Evolutionary conservation across 441 rosid genomes (phyloP).

Genomic region (Croton laevigatus): DNA sequence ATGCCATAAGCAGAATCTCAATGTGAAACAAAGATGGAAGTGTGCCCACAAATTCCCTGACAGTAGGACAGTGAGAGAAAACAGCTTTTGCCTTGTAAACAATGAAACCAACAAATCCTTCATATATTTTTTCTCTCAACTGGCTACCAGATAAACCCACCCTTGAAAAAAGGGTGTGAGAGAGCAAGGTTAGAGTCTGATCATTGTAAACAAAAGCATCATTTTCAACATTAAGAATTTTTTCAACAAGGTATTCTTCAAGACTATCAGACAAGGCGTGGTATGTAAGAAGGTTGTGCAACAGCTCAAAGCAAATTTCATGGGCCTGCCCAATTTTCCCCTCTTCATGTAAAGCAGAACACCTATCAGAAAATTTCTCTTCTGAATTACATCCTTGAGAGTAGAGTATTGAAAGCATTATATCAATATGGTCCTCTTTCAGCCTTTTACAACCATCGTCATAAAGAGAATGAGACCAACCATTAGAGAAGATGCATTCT

Average conservation of each 20-base stretch:
- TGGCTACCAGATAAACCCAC: slow-evolving; percentile 67
- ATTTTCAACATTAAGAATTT: slow-evolving; percentile 75
- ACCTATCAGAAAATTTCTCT: slow-evolving; percentile 50
- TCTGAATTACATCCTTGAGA: slow-evolving; percentile 45
- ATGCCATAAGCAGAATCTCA: slow-evolving; percentile 95
- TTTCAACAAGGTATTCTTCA: slow-evolving; percentile 77
- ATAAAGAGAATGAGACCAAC: slow-evolving; percentile 66
- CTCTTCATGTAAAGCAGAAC: slow-evolving; percentile 58
- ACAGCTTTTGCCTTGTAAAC: slow-evolving; percentile 54
- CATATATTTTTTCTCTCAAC: slow-evolving; percentile 65
- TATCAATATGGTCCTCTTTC: slow-evolving; percentile 67
- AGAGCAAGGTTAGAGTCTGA: slow-evolving; percentile 77
- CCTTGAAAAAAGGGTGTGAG: slow-evolving; percentile 67
- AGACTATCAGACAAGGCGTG: slow-evolving; percentile 65
- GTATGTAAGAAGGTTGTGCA: slow-evolving; percentile 66
- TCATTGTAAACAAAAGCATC: slow-evolving; percentile 65
- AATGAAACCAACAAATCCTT: slow-evolving; percentile 61
- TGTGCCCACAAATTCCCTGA: slow-evolving; percentile 62
- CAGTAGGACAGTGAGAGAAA: slow-evolving; percentile 48
- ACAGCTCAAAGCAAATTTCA: slow-evolving; percentile 72
- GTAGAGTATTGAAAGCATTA: slow-evolving; percentile 69
- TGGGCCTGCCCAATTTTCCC: slow-evolving; percentile 49
- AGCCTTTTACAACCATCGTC: slow-evolving; percentile 78
- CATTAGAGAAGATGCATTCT: slow-evolving; percentile 66
- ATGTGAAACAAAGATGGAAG: slow-evolving; percentile 93